A percentile compares a stretch with the other conserved stretches of the same genome.
These are phyloP conservation scores for Sextonia rubra DNA, from an alignment of 164 flowering plant genomes.

Conservation along the genomic window DNA sequence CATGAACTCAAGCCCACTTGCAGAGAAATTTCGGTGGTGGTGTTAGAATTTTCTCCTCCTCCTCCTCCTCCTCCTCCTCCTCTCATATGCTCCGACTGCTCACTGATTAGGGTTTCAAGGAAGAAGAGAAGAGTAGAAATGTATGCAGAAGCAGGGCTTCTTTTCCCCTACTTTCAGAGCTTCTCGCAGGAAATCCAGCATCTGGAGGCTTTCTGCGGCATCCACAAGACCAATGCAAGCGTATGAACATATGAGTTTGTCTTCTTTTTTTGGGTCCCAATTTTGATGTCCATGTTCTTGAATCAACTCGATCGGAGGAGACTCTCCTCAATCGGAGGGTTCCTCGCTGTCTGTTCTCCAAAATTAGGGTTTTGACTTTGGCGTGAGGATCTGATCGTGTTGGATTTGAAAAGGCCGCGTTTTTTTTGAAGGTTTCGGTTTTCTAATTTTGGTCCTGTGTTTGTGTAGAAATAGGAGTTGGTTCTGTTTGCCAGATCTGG, in stretches of 20 bases:
- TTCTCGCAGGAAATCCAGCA: conserved; percentile 19
- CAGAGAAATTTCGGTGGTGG: background rate
- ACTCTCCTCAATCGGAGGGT: too few species aligned
- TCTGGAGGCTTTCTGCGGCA: conserved; percentile 1
- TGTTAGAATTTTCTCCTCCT: background rate
- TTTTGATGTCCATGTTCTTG: background rate
- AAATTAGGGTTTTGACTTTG: background rate
- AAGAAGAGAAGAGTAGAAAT: conserved; percentile 9
- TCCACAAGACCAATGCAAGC: conserved; percentile 3
- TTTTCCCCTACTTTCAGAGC: conserved; percentile 23
- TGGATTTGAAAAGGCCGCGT: background rate
- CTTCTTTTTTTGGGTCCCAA: background rate
- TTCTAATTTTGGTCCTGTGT: too few species aligned
- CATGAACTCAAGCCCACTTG: too few species aligned
- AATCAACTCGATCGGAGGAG: too few species aligned
- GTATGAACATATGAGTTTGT: background rate
- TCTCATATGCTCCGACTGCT: background rate
- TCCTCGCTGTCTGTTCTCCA: background rate
- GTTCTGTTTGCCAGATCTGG: background rate
- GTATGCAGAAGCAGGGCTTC: conserved; percentile 28
- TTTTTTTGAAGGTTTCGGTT: too few species aligned
- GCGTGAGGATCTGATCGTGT: background rate
- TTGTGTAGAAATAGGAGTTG: background rate
- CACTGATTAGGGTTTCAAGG: background rate
- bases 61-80: background rate